Conservation (phyloP, 495 filamentous ascomycete genomes). For the Penicillium manginii region DNA sequence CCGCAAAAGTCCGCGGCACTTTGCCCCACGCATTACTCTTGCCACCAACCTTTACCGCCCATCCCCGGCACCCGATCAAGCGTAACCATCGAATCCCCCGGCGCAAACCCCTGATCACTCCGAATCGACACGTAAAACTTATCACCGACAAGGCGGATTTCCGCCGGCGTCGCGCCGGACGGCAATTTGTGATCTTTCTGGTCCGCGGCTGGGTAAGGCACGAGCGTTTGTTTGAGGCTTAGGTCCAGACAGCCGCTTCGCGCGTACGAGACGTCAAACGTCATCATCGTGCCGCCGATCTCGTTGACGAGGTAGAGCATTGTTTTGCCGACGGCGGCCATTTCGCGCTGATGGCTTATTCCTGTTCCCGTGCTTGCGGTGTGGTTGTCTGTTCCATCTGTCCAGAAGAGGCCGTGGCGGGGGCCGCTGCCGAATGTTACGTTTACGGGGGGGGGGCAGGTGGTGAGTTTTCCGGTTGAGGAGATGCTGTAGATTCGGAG, state of each 20-base stretch:
- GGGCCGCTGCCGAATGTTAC: conserved; percentile 62
- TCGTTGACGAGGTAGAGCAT: conserved; percentile 68
- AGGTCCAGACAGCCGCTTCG: conserved; percentile 46
- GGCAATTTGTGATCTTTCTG: conserved; percentile 23
- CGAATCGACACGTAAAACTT: conserved; percentile 50
- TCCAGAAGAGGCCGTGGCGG: conserved; percentile 66
- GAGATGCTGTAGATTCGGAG: conserved; percentile 65
- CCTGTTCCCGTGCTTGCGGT: neutral
- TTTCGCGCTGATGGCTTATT: conserved; percentile 21
- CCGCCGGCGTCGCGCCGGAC: conserved; percentile 38
- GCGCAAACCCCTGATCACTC: conserved; percentile 39
- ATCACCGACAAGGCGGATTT: conserved; percentile 34
- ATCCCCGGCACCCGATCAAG: conserved; percentile 36
- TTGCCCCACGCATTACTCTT: conserved; percentile 59
- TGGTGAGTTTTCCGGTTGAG: conserved; percentile 34
- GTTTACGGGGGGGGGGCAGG: conserved; percentile 29
- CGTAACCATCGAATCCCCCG: conserved; percentile 40
- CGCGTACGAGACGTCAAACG: conserved; percentile 61
- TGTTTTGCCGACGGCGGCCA: conserved; percentile 30
- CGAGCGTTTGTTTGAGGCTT: conserved; percentile 31
- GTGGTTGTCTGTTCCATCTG: conserved; percentile 17
- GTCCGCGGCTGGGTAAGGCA: conserved; percentile 31
- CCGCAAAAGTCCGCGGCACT: conserved; percentile 65
- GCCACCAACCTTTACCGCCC: conserved; percentile 56
- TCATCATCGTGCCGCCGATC: conserved; percentile 59